Percentiles rank a stretch among this genome's conserved stretches.
Conservation (phyloP, 768 basidiomycete species). For the Leccinum ochraceum region DNA sequence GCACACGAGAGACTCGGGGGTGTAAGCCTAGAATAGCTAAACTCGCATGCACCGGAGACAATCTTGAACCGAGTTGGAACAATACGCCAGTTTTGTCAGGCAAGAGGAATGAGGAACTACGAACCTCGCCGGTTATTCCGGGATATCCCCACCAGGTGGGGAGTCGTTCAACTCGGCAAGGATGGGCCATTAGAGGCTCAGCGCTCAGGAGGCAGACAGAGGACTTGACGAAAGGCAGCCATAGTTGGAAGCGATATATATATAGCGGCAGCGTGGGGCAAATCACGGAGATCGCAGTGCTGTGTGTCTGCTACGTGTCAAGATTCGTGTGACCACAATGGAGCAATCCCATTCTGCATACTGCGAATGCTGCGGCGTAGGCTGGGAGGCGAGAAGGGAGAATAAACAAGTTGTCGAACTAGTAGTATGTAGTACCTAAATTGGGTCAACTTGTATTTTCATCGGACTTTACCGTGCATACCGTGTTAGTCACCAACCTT, state of each 20-base stretch:
- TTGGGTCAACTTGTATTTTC: too few species aligned
- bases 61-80: neutral
- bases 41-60: neutral
- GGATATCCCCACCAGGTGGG: neutral
- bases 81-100: neutral
- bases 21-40: neutral
- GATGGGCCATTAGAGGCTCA: neutral
- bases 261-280: neutral
- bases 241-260: neutral
- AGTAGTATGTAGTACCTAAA: too few species aligned
- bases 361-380: neutral
- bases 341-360: neutral
- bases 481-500: too few species aligned
- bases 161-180: neutral
- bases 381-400: neutral
- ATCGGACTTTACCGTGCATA: too few species aligned
- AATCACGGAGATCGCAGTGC: neutral
- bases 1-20: neutral
- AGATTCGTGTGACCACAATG: slow-evolving; percentile 2
- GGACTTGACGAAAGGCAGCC: neutral
- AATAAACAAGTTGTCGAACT: neutral
- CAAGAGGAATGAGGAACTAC: neutral
- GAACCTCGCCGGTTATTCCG: neutral
- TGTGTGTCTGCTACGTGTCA: neutral
- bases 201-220: neutral